These are phyloP conservation scores for Urochloa ruziziensis DNA, from an alignment of 176 grass and related monocot species.

Conservation along the genomic window DNA sequence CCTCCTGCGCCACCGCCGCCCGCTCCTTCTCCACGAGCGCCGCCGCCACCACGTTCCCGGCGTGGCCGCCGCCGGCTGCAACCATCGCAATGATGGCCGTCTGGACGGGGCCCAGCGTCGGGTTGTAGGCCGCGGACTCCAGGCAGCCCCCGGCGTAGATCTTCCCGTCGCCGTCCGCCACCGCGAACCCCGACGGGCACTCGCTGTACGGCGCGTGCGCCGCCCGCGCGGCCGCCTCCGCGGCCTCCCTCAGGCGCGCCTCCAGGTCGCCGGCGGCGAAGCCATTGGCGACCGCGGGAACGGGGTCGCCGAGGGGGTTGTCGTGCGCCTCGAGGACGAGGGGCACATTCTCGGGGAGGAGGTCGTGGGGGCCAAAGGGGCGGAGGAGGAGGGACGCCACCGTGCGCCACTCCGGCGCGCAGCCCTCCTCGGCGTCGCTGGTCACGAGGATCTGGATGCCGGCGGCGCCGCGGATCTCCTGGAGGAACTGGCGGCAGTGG, in stretches of 20 bases:
- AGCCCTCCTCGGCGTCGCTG: conserved; percentile 47
- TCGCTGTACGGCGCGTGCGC: conserved; percentile 85
- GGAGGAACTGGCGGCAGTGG: conserved; percentile 97
- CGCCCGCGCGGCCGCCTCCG: conserved; percentile 56
- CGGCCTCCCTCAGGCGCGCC: conserved; percentile 48
- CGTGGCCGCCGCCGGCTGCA: conserved; percentile 21
- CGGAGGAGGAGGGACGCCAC: conserved; percentile 70
- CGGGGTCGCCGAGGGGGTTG: conserved; percentile 50
- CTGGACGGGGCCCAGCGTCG: conserved; percentile 87
- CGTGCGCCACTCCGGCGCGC: conserved; percentile 54
- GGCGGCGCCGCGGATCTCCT: conserved; percentile 79
- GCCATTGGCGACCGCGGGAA: conserved; percentile 29
- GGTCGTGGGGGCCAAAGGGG: conserved; percentile 75
- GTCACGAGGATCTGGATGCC: conserved; percentile 83
- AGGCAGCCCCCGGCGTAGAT: conserved; percentile 71
- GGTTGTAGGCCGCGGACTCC: conserved; percentile 91
- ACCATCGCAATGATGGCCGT: conserved; percentile 74
- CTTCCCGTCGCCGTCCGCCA: conserved; percentile 57
- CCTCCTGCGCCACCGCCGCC: conserved; percentile 62
- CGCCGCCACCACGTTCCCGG: conserved; percentile 54
- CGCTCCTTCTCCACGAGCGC: conserved; percentile 78
- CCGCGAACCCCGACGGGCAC: conserved; percentile 78
- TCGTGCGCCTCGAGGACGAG: conserved; percentile 77
- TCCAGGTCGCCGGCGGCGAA: conserved; percentile 13
- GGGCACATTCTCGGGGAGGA: conserved; percentile 59